Conservation (phyloP, 257 asterid species). For the Solanum habrochaites region DNA sequence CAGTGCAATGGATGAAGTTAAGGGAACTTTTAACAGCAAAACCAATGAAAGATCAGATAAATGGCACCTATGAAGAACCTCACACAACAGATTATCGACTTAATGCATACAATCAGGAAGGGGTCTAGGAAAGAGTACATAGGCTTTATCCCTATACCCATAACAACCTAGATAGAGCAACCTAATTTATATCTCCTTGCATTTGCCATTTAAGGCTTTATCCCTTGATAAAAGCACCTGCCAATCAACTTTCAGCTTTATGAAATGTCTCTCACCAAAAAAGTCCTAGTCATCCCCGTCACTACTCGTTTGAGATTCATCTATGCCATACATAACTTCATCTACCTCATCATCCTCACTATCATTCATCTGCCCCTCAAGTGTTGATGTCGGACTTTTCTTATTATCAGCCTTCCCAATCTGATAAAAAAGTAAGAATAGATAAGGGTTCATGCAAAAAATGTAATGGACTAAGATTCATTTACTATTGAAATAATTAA, state of each 20-base stretch:
- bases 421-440: constrained; percentile 17
- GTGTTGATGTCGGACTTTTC: constrained; percentile 10
- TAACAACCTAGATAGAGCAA: neutral
- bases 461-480: neutral
- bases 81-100: neutral
- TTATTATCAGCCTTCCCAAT: constrained; percentile 40
- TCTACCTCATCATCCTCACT: constrained; percentile 75
- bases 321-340: constrained; percentile 58
- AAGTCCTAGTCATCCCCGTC: constrained; percentile 42
- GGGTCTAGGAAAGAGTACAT: neutral
- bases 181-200: neutral
- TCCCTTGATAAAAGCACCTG: neutral
- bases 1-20: neutral
- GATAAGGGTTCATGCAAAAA: neutral
- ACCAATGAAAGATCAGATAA: neutral
- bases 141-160: neutral
- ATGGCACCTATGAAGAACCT: neutral
- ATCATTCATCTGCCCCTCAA: constrained; percentile 31
- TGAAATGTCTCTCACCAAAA: neutral
- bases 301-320: constrained; percentile 51
- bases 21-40: neutral
- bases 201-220: neutral
- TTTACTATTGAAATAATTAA: constrained; percentile 4
- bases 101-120: neutral
- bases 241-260: neutral